Conservation (phyloP, 306 rosid genomes). For the Gynostemma pentaphyllum region DNA sequence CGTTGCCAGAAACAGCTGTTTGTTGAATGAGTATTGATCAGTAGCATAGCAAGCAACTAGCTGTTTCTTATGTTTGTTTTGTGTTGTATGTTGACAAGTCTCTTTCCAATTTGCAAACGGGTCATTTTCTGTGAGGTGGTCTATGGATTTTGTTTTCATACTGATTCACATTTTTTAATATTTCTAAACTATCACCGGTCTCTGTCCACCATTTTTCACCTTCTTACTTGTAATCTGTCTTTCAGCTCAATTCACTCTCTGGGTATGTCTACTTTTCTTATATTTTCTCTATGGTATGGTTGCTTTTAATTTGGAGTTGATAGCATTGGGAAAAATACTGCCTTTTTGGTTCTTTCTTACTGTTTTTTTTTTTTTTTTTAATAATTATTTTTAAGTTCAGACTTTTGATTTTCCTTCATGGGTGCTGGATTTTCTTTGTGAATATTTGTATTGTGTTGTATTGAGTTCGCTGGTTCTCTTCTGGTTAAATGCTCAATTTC, state of each 20-base stretch:
- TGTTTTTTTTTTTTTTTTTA: not conserved
- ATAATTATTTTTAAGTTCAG: not conserved
- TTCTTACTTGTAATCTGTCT: conserved; percentile 18
- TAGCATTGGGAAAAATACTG: not conserved
- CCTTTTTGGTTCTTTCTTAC: not conserved
- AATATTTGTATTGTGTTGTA: not conserved
- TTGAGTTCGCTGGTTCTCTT: not conserved
- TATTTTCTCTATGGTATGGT: conserved; percentile 14
- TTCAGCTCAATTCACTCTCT: conserved; percentile 5
- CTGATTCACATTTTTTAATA: conserved; percentile 21
- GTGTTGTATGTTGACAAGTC: conserved; percentile 42
- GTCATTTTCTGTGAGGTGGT: conserved; percentile 40
- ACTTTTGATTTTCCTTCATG: not conserved
- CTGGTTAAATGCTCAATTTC: conserved; percentile 1
- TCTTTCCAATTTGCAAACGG: conserved; percentile 33
- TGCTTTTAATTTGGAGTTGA: conserved; percentile 2
- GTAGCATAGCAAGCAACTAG: too few species aligned
- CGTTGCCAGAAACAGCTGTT: too few species aligned
- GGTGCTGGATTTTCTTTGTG: not conserved
- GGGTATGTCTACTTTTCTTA: conserved; percentile 5
- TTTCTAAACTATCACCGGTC: conserved; percentile 15
- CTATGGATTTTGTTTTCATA: conserved; percentile 21
- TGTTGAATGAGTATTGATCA: too few species aligned
- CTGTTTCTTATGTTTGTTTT: too few species aligned
- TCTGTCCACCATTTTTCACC: conserved; percentile 22